Conservation (phyloP, 2,329 filamentous ascomycete species). For the Neocatenulostroma microsporum region DNA sequence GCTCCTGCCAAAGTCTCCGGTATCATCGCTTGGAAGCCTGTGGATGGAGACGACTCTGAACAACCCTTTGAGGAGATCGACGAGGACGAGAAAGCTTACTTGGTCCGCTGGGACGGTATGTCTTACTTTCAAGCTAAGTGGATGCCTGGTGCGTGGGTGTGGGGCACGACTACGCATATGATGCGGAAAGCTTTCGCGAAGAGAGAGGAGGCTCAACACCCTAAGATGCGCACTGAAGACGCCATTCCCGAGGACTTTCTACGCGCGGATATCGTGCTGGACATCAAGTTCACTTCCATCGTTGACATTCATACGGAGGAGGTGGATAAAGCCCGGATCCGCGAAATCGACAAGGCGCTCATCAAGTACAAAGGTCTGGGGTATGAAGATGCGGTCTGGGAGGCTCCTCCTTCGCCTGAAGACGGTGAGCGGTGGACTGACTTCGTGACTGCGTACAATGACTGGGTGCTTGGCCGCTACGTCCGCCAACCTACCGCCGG, state of each 20-base stretch:
- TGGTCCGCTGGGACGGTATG: constrained; percentile 74
- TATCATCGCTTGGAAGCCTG: constrained; percentile 84
- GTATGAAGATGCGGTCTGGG: constrained; percentile 90
- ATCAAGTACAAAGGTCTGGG: constrained; percentile 90
- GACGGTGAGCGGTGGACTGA: constrained; percentile 66
- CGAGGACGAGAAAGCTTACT: constrained; percentile 77
- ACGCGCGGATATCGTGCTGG: constrained; percentile 75
- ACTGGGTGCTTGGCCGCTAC: constrained; percentile 74
- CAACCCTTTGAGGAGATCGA: constrained; percentile 48
- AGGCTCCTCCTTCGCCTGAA: constrained; percentile 60
- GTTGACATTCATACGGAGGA: constrained; percentile 54
- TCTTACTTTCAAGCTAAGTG: constrained; percentile 79
- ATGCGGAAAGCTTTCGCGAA: constrained; percentile 73
- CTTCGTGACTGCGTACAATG: constrained; percentile 74
- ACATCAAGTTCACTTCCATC: constrained; percentile 59
- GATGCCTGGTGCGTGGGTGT: constrained; percentile 86
- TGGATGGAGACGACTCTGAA: constrained; percentile 47
- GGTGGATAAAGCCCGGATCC: constrained; percentile 62
- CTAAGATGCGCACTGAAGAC: constrained; percentile 63
- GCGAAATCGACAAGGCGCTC: constrained; percentile 62
- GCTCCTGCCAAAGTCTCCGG: constrained; percentile 59
- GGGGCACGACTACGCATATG: constrained; percentile 53
- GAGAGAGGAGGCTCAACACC: constrained; percentile 54
- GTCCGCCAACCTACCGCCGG: constrained; percentile 51
- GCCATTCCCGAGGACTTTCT: constrained; percentile 84